phyloP scores from a whole-genome alignment of 495 filamentous ascomycete species.

The Podospora anserina region DNA sequence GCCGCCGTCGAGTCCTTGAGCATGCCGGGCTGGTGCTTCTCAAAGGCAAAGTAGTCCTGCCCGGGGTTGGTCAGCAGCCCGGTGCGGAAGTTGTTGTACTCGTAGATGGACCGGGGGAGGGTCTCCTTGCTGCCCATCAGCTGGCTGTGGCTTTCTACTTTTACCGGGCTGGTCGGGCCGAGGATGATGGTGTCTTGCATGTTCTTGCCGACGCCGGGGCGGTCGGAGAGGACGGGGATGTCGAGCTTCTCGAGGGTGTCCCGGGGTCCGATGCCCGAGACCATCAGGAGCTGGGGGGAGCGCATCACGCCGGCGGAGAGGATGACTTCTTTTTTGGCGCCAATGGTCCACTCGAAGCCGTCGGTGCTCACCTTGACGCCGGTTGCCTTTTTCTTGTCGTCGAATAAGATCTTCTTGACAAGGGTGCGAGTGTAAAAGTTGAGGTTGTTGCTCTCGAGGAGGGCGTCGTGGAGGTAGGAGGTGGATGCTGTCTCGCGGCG shows the following conservation, averaged over 20 bases:
- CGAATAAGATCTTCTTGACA: slow-evolving; percentile 11
- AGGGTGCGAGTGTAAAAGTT: background rate
- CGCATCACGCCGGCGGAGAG: slow-evolving; percentile 49
- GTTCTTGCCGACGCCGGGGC: slow-evolving; percentile 50
- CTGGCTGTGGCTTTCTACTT: background rate
- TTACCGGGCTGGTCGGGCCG: background rate
- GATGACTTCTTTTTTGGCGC: slow-evolving; percentile 44
- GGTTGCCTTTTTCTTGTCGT: slow-evolving; percentile 7
- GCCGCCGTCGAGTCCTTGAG: slow-evolving; percentile 12
- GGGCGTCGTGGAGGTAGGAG: background rate
- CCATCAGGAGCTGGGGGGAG: slow-evolving; percentile 51
- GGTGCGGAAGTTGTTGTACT: slow-evolving; percentile 28
- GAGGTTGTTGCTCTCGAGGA: background rate
- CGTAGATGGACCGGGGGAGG: slow-evolving; percentile 22
- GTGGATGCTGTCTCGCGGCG: background rate
- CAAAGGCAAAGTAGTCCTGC: slow-evolving; percentile 47
- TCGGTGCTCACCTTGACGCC: slow-evolving; percentile 5
- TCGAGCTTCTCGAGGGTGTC: slow-evolving; percentile 28
- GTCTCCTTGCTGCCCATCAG: slow-evolving; percentile 22
- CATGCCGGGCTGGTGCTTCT: slow-evolving; percentile 38
- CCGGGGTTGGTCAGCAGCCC: slow-evolving; percentile 44
- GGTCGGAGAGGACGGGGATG: slow-evolving; percentile 45
- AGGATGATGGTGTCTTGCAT: slow-evolving; percentile 8
- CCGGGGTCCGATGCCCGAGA: slow-evolving; percentile 38
- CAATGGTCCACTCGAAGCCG: background rate